These are phyloP conservation scores for Lablab purpureus DNA, from an alignment of 306 rosid genomes.

Conservation along the genomic window DNA sequence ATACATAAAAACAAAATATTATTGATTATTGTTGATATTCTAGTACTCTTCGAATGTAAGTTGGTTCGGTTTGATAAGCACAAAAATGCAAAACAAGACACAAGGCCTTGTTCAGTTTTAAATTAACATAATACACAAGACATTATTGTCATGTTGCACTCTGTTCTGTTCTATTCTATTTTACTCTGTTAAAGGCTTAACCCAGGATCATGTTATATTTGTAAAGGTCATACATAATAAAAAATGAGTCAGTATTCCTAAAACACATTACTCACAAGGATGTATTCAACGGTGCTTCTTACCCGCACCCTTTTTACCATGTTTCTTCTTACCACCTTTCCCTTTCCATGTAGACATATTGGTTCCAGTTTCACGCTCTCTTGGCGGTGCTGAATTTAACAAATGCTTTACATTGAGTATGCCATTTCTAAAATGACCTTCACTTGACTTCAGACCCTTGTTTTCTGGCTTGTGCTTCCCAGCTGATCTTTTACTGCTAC, in stretches of 20 bases:
- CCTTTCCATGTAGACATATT: slow-evolving; percentile 43
- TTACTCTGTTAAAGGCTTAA: neutral
- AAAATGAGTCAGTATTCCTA: neutral
- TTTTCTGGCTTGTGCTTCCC: slow-evolving; percentile 67
- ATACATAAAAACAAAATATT: too few relatives aligned
- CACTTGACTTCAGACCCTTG: slow-evolving; percentile 61
- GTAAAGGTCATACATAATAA: slow-evolving; percentile 11
- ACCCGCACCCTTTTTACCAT: slow-evolving; percentile 58
- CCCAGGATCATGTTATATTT: neutral
- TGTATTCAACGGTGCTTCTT: slow-evolving; percentile 39
- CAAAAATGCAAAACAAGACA: neutral
- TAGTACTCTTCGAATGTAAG: too few relatives aligned
- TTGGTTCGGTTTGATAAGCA: too few relatives aligned
- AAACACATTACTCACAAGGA: neutral
- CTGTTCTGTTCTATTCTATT: neutral
- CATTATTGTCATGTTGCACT: neutral
- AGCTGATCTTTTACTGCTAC: slow-evolving; percentile 52
- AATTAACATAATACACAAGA: neutral
- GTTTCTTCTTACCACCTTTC: slow-evolving; percentile 52
- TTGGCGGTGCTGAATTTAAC: slow-evolving; percentile 55
- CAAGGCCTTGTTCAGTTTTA: neutral
- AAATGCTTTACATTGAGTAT: slow-evolving; percentile 76
- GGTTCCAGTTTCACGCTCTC: slow-evolving; percentile 38
- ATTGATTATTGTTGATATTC: too few relatives aligned
- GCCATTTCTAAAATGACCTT: slow-evolving; percentile 82